Percentiles rank a stretch among this genome's conserved stretches.
phyloP scores from a whole-genome alignment of 768 basidiomycete species.

The Amanita fuliginea region DNA sequence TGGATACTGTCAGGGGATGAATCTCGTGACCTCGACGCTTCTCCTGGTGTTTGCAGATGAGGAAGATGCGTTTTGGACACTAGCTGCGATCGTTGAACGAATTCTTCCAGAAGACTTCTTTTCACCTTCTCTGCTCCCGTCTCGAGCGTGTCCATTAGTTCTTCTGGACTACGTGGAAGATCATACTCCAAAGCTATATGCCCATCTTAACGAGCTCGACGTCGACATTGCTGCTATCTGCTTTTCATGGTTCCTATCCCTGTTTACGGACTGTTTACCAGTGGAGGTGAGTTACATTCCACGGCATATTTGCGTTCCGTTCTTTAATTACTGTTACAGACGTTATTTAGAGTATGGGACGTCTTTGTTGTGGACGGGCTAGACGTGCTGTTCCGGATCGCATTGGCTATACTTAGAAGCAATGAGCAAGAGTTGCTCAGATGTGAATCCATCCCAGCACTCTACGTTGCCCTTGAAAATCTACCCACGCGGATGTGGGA shows the following conservation, averaged over 20 bases:
- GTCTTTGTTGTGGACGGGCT: constrained; percentile 89
- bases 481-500: constrained; percentile 92
- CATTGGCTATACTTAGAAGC: constrained; percentile 73
- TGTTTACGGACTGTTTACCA: constrained; percentile 94
- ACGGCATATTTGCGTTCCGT: neutral
- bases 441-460: constrained; percentile 77
- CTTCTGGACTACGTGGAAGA: constrained; percentile 82
- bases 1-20: constrained; percentile 95
- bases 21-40: constrained; percentile 89
- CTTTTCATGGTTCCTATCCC: constrained; percentile 96
- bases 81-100: constrained; percentile 78
- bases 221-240: constrained; percentile 91
- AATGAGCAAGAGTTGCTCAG: constrained; percentile 78
- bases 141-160: constrained; percentile 88
- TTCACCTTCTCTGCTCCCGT: constrained; percentile 83
- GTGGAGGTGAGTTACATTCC: constrained; percentile 59
- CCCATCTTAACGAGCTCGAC: constrained; percentile 68
- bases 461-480: constrained; percentile 84
- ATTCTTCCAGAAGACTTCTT: constrained; percentile 91
- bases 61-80: constrained; percentile 96
- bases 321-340: constrained; percentile 32
- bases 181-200: constrained; percentile 58
- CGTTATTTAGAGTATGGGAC: constrained; percentile 94
- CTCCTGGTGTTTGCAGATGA: constrained; percentile 90
- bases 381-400: constrained; percentile 85